These are phyloP conservation scores for Raddia guianensis DNA, from an alignment of 176 grass and related monocot genomes.

Conservation along the genomic window DNA sequence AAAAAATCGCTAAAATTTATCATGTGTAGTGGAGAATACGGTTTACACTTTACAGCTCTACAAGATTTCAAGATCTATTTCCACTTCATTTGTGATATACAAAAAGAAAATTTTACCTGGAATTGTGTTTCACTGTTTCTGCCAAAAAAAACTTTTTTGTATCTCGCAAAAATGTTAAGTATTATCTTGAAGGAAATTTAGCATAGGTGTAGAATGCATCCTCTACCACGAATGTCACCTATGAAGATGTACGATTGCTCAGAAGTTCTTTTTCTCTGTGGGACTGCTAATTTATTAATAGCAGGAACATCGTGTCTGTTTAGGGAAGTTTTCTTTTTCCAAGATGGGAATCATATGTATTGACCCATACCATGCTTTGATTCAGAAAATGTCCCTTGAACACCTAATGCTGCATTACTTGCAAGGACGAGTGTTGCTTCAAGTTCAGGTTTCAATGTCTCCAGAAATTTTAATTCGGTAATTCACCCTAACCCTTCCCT, in stretches of 20 bases:
- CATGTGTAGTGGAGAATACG: no score
- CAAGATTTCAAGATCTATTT: no score
- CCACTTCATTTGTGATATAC: no score
- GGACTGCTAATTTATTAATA: not conserved
- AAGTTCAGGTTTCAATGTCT: constrained; percentile 81
- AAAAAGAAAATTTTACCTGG: no score
- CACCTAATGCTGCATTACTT: constrained; percentile 74
- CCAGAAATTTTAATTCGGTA: constrained; percentile 78
- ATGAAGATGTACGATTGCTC: constrained; percentile 17
- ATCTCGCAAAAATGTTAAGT: no score
- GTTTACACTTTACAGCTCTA: no score
- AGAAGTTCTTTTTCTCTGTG: not conserved
- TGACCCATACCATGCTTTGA: constrained; percentile 20
- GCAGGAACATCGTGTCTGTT: not conserved
- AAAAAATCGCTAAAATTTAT: no score
- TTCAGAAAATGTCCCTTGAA: constrained; percentile 92
- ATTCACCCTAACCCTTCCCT: constrained; percentile 23
- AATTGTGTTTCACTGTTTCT: no score
- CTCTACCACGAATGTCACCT: no score
- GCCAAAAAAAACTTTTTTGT: no score
- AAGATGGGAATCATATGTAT: constrained; percentile 7
- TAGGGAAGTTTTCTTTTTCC: not conserved
- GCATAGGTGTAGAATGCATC: no score
- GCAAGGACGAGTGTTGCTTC: constrained; percentile 75
- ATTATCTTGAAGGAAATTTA: no score